Conservation (phyloP, 306 rosid genomes). For the Lablab purpureus region DNA sequence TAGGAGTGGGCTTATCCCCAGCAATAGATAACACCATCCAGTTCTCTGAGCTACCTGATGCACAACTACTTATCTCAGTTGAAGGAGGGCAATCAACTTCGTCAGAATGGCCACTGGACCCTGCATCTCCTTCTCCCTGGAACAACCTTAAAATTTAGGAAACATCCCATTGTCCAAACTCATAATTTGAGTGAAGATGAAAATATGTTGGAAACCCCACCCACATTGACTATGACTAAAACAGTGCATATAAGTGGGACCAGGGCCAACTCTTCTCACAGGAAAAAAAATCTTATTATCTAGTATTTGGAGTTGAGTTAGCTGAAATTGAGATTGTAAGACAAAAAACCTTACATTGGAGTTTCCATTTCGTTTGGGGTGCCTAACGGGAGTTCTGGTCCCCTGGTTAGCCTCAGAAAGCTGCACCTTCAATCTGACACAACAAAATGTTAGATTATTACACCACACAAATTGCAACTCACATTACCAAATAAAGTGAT, state of each 20-base stretch:
- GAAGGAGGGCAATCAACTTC: conserved; percentile 58
- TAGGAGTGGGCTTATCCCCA: conserved; percentile 57
- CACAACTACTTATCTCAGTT: conserved; percentile 59
- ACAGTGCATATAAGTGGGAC: background rate
- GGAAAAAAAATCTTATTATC: too few species aligned
- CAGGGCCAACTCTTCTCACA: too few species aligned
- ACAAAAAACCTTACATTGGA: conserved; percentile 57
- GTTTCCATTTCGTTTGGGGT: conserved; percentile 63
- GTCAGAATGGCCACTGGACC: conserved; percentile 57
- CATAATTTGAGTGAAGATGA: background rate
- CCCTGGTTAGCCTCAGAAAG: conserved; percentile 76
- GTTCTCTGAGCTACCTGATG: conserved; percentile 67
- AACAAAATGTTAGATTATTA: background rate
- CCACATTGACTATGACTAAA: background rate
- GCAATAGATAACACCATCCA: conserved; percentile 68
- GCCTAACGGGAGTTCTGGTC: conserved; percentile 76
- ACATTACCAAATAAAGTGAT: background rate
- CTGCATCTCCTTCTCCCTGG: conserved; percentile 70
- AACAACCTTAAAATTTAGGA: conserved; percentile 1
- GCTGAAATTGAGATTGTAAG: background rate
- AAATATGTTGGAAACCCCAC: background rate
- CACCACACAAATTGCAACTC: too few species aligned
- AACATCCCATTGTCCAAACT: background rate
- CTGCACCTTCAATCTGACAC: conserved; percentile 72
- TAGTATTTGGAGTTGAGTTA: background rate